Base-by-base conservation (phyloP, 192 early-diverging fungal species). In the Chytriomyces sp. region DNA sequence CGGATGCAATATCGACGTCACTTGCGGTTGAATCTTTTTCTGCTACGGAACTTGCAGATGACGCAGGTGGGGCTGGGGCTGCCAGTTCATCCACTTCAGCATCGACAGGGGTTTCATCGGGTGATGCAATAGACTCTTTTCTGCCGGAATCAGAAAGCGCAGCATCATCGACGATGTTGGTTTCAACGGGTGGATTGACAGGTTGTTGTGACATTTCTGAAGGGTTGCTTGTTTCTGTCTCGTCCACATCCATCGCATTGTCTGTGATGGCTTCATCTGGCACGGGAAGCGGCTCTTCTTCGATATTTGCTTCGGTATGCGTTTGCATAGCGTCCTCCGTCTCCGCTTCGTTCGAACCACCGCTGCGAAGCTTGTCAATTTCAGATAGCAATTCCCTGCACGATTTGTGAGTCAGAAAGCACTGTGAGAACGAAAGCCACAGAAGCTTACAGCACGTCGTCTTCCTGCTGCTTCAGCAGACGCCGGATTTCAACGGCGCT, bases 401-500 rank as follows among this genome's bases (percentile, higher is more conserved):
- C 35, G 35, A 35, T 35, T 35, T 35, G 35, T 35, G 35, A 35
- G 35, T 35, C 35, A 4, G 35, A 35, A 35, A 35, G 2, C 35
- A 35, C 35, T 35, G 35, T 35, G 35, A 35, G 35, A 35, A 35
- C 1, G 35, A 35, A 35, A 35, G 35, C 1, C 35, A 35, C 35
- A 35, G 24, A 11, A 28, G 3, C 62, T 64, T 64, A 64, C 62
- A 35, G 23, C 9, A 64, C 62, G 20, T 20, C 23, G 13, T 20
- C 62, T 35, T 64, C 66, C 13, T 47, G 66, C 45, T 47, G 18
- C 44, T 46, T 67, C 35, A 47, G 66, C 6, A 9, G 66, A 11
- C 44, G 66, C 45, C 23, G 66, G 20, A 67, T 67, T 35, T 64
- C 62, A 23, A 24, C 23, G 11, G 18, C 62, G 23, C n/a, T 64